Conservation (phyloP, 2,329 filamentous ascomycete species). For the Colletotrichum sp. region DNA sequence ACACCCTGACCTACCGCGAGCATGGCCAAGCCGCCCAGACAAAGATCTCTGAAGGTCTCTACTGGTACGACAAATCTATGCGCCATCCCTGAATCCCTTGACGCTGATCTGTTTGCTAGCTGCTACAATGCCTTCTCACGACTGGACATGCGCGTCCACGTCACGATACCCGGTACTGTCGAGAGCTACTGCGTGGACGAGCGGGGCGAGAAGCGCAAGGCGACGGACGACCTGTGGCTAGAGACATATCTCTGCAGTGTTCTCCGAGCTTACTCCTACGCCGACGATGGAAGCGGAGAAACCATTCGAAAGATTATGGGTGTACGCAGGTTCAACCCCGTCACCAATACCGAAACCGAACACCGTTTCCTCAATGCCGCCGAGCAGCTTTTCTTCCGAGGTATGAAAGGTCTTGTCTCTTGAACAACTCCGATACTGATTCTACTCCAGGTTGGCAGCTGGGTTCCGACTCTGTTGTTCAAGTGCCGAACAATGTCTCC, state of each 20-base stretch:
- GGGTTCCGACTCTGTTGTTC: conserved; percentile 94
- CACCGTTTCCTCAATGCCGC: conserved; percentile 95
- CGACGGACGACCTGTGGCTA: conserved; percentile 93
- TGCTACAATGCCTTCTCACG: conserved; percentile 99
- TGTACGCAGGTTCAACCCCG: conserved; percentile 95
- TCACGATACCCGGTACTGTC: conserved; percentile 94
- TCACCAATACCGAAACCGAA: conserved; percentile 97
- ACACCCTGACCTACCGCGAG: conserved; percentile 91
- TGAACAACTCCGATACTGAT: neutral
- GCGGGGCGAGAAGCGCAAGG: conserved; percentile 90
- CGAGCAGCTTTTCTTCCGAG: conserved; percentile 93
- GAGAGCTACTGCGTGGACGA: conserved; percentile 98
- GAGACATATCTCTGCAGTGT: conserved; percentile 98
- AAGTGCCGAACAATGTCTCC: conserved; percentile 95
- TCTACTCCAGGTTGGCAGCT: conserved; percentile 79
- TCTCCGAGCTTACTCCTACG: conserved; percentile 92
- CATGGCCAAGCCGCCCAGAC: conserved; percentile 72
- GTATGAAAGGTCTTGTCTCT: conserved; percentile 45
- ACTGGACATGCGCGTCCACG: conserved; percentile 97
- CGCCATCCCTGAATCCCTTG: conserved; percentile 34
- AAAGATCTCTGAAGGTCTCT: conserved; percentile 93
- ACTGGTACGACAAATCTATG: conserved; percentile 66
- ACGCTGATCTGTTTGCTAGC: conserved; percentile 34
- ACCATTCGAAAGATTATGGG: conserved; percentile 96
- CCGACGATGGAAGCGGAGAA: conserved; percentile 92